A percentile compares a stretch with the other conserved stretches of the same genome.
phyloP scores from a whole-genome alignment of 2,329 filamentous ascomycete genomes.

The Colletotrichum scovillei region DNA sequence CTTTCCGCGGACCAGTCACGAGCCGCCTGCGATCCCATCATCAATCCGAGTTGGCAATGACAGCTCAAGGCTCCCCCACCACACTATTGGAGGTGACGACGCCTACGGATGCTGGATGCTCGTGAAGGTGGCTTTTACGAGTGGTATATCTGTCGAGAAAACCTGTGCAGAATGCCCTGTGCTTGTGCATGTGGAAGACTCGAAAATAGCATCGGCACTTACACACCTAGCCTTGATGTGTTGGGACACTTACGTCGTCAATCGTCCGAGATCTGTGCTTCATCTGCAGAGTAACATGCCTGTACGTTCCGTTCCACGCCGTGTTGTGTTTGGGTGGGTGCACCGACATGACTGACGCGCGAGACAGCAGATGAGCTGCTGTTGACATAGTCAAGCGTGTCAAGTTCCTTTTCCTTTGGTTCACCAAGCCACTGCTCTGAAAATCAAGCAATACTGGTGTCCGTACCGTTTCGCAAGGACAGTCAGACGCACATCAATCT shows the following conservation, averaged over 20 bases:
- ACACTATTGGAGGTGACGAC: slow-evolving; percentile 23
- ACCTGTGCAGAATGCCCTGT: no score
- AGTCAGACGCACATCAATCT: slow-evolving; percentile 8
- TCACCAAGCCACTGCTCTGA: neutral
- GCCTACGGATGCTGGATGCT: neutral
- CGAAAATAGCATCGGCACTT: neutral
- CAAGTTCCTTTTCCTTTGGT: neutral
- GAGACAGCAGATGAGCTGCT: slow-evolving; percentile 4
- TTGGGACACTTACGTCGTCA: neutral
- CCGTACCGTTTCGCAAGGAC: neutral
- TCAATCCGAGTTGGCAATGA: slow-evolving; percentile 9
- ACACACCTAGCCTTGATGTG: neutral
- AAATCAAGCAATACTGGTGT: no score
- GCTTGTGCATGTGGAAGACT: neutral
- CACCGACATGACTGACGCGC: slow-evolving; percentile 2
- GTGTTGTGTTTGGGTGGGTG: neutral
- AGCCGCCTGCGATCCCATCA: slow-evolving; percentile 17
- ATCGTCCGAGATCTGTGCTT: neutral
- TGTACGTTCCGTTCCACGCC: neutral
- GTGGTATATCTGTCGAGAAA: neutral
- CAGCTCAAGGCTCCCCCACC: slow-evolving; percentile 24
- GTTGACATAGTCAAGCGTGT: neutral
- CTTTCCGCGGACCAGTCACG: slow-evolving; percentile 17
- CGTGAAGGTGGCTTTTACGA: neutral
- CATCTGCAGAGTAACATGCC: neutral